Conservation (phyloP, 768 basidiomycete species). For the Ephemerocybe angulata region DNA sequence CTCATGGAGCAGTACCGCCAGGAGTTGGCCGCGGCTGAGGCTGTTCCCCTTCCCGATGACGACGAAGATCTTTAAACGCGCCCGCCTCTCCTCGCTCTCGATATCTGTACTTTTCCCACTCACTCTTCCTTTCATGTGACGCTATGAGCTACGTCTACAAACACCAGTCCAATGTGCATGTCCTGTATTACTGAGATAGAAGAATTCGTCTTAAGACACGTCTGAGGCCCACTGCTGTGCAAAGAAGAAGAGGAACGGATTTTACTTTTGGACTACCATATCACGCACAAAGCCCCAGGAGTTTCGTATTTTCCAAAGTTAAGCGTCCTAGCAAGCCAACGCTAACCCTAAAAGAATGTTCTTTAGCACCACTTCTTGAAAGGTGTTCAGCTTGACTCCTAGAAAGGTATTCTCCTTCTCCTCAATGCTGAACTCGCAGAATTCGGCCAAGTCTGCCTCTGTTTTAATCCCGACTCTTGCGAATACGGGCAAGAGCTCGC, state of each 20-base stretch:
- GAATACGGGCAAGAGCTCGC: constrained; percentile 27
- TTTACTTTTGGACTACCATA: too few species aligned
- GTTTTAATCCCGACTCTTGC: constrained; percentile 20
- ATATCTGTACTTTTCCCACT: constrained; percentile 21
- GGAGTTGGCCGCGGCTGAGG: constrained; percentile 83
- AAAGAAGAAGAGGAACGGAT: too few species aligned
- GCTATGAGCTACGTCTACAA: constrained; percentile 25
- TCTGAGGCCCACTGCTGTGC: too few species aligned
- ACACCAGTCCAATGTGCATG: constrained; percentile 11
- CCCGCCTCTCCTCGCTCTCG: constrained; percentile 7
- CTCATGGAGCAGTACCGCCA: constrained; percentile 78
- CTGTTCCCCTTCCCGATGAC: constrained; percentile 95
- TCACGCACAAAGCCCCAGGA: too few species aligned
- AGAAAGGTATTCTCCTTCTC: not conserved
- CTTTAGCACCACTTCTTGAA: constrained; percentile 3
- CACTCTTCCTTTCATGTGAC: constrained; percentile 20
- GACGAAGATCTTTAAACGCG: constrained; percentile 77
- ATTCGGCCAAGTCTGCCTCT: constrained; percentile 16
- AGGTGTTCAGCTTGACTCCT: not conserved
- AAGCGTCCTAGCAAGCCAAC: not conserved
- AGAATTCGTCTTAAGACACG: too few species aligned
- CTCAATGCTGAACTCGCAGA: constrained; percentile 7
- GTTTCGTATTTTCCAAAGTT: not conserved
- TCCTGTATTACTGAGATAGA: too few species aligned
- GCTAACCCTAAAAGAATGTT: constrained; percentile 1